Evolutionary conservation across 495 filamentous ascomycete species (phyloP).

Genomic region (Monascus purpureus): DNA sequence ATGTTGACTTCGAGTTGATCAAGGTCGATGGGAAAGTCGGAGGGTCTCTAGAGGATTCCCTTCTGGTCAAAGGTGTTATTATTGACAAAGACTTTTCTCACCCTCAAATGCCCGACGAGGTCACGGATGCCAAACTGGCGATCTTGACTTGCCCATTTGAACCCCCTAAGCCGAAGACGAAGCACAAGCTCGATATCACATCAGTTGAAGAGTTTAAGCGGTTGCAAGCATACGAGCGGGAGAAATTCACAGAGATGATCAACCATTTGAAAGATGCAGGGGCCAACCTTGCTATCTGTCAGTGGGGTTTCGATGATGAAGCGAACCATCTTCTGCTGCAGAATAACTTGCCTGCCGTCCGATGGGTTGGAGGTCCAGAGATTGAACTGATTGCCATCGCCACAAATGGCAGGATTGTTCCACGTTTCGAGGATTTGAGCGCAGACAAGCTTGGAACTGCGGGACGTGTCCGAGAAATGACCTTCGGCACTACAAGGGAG

Average conservation of each 20-base stretch:
- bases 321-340: constrained; percentile 94
- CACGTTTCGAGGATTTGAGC: constrained; percentile 88
- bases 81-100: constrained; percentile 99
- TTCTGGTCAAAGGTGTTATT: constrained; percentile 94
- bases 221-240: constrained; percentile 83
- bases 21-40: constrained; percentile 99
- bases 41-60: constrained; percentile 82
- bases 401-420: constrained; percentile 94
- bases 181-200: constrained; percentile 98
- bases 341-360: constrained; percentile 87
- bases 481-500: constrained; percentile 91
- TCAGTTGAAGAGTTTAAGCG: constrained; percentile 96
- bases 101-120: constrained; percentile 94
- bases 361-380: constrained; percentile 97
- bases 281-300: constrained; percentile 95
- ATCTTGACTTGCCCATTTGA: constrained; percentile 98
- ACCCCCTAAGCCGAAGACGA: constrained; percentile 99
- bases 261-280: constrained; percentile 94
- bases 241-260: constrained; percentile 98
- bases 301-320: constrained; percentile 99
- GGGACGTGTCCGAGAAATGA: constrained; percentile 85
- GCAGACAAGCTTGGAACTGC: constrained; percentile 81
- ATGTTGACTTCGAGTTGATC: constrained; percentile 98
- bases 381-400: constrained; percentile 98
- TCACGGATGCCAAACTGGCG: constrained; percentile 87